These are phyloP conservation scores for Fusarium nygamai DNA, from an alignment of 2,329 filamentous ascomycete genomes.

Conservation along the genomic window DNA sequence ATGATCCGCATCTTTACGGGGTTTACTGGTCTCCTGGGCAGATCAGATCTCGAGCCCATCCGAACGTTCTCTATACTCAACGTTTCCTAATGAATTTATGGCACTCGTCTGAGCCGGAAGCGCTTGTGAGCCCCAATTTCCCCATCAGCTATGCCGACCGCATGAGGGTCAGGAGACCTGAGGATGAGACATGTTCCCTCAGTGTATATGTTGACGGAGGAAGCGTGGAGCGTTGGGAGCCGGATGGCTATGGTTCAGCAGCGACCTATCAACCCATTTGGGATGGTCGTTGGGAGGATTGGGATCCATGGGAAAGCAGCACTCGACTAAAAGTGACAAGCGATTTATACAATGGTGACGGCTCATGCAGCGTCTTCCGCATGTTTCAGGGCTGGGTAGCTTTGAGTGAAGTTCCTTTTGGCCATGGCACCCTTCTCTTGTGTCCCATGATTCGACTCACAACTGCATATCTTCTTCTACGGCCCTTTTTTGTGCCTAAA, in stretches of 20 bases:
- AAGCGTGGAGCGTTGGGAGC: conserved; percentile 73
- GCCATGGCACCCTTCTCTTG: conserved; percentile 75
- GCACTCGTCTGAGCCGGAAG: conserved; percentile 50
- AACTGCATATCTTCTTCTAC: conserved; percentile 78
- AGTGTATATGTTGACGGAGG: conserved; percentile 73
- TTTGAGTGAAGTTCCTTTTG: conserved; percentile 70
- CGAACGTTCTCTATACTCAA: conserved; percentile 52
- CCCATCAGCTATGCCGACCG: conserved; percentile 71
- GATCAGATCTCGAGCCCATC: conserved; percentile 52
- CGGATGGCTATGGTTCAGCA: conserved; percentile 66
- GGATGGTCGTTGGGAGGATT: conserved; percentile 76
- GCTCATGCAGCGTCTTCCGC: conserved; percentile 77
- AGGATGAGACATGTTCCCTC: conserved; percentile 63
- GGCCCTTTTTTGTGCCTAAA: conserved; percentile 72
- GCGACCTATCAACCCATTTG: conserved; percentile 74
- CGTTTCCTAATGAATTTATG: conserved; percentile 58
- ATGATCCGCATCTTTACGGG: conserved; percentile 48
- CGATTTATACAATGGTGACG: conserved; percentile 78
- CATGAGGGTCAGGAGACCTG: conserved; percentile 61
- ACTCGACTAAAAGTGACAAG: conserved; percentile 70
- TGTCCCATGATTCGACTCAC: conserved; percentile 76
- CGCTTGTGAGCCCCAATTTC: conserved; percentile 54
- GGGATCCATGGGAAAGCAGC: conserved; percentile 78
- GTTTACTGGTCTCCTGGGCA: conserved; percentile 55
- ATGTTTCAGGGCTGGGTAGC: conserved; percentile 83